phyloP scores from a whole-genome alignment of 306 rosid species.

The Sindora glabra region DNA sequence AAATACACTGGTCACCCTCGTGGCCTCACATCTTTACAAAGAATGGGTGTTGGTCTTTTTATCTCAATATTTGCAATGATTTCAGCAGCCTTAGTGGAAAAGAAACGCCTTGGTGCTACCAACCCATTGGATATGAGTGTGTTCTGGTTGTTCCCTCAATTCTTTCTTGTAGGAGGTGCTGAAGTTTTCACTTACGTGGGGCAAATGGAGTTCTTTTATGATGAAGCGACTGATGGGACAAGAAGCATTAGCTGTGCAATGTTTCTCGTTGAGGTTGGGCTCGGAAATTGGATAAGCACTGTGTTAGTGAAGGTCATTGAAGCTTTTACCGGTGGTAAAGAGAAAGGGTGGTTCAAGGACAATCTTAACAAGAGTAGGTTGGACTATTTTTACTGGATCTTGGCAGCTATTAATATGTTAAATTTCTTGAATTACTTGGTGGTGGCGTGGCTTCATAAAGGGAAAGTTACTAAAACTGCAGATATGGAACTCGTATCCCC shows the following conservation, averaged over 20 bases:
- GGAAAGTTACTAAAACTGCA: conserved; percentile 1
- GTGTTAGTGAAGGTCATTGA: conserved; percentile 18
- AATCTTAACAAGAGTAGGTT: conserved; percentile 18
- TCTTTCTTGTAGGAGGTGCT: conserved; percentile 32
- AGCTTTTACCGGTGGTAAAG: conserved; percentile 16
- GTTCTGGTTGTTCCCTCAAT: conserved; percentile 47
- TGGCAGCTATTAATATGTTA: conserved; percentile 16
- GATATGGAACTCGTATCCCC: too few relatives aligned
- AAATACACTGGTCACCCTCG: too few relatives aligned
- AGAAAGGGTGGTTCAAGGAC: conserved; percentile 28
- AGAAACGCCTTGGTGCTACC: conserved; percentile 14
- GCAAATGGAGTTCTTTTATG: conserved; percentile 43
- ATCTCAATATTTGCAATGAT: conserved; percentile 29
- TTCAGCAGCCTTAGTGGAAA: conserved; percentile 29
- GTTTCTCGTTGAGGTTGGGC: conserved; percentile 32
- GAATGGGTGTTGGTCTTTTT: too few relatives aligned
- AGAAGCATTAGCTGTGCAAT: conserved; percentile 35
- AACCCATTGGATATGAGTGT: conserved; percentile 17
- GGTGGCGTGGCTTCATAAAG: conserved; percentile 16
- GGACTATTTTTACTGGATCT: conserved; percentile 31
- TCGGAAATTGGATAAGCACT: conserved; percentile 34
- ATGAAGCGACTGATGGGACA: conserved; percentile 43
- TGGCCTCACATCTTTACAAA: too few relatives aligned
- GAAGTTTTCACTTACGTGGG: conserved; percentile 51
- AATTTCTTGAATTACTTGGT: conserved; percentile 21